A percentile compares a stretch with the other conserved stretches of the same genome.
phyloP scores from a whole-genome alignment of 129 eudicot species.

The Arctium minus region DNA sequence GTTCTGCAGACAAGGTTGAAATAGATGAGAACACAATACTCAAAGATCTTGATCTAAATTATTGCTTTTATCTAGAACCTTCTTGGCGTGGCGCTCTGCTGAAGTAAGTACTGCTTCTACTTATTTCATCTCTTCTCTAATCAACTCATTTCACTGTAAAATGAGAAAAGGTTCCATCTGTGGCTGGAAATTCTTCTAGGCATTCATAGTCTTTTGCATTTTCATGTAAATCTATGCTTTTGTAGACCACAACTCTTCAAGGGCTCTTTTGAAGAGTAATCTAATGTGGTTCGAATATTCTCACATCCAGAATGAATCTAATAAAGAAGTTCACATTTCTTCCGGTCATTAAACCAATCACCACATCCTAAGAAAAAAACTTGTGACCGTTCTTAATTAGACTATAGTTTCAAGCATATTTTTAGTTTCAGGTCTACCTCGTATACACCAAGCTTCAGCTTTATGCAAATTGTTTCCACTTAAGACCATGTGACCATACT shows the following conservation, averaged over 20 bases:
- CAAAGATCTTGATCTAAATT: conserved; percentile 89
- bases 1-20: conserved; percentile 85
- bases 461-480: conserved; percentile 4
- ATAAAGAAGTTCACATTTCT: neutral
- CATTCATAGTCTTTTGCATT: neutral
- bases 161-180: neutral
- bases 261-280: neutral
- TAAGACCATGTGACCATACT: neutral
- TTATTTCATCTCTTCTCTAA: neutral
- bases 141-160: neutral
- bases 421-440: neutral
- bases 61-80: conserved; percentile 91
- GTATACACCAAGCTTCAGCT: neutral
- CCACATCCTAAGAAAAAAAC: neutral
- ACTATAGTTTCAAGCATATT: neutral
- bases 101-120: conserved; percentile 46
- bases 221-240: neutral
- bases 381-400: too few species aligned
- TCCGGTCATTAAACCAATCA: neutral
- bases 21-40: conserved; percentile 91
- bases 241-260: neutral
- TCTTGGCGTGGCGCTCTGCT: conserved; percentile 79
- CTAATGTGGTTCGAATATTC: neutral
- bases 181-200: neutral
- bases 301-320: neutral